Evolutionary conservation across 768 basidiomycete genomes (phyloP).

Genomic region (Tylopilus sp.): DNA sequence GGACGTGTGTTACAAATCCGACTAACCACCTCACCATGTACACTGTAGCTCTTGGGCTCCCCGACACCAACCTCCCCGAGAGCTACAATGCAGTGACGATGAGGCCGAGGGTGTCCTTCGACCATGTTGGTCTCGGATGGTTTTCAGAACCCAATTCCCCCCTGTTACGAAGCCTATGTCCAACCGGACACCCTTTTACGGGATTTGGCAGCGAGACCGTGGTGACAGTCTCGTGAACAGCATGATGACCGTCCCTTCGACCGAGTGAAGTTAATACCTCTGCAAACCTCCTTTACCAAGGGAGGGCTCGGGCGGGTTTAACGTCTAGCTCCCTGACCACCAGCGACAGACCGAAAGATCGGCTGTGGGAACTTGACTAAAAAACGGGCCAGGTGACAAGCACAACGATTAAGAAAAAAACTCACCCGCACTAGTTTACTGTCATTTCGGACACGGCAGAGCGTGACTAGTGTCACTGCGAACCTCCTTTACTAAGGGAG

Average conservation of each 20-base stretch:
- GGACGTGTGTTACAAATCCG: background rate
- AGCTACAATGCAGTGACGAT: background rate
- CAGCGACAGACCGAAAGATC: background rate
- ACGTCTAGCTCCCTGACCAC: background rate
- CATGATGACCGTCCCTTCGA: background rate
- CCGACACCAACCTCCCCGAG: too few species aligned
- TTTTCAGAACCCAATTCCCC: conserved; percentile 3
- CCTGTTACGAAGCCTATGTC: background rate
- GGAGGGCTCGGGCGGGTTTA: conserved; percentile 1
- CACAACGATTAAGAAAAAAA: conserved; percentile 2
- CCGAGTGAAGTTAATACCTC: background rate
- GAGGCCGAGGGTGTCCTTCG: background rate
- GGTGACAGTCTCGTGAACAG: background rate
- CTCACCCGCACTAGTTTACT: conserved; percentile 2
- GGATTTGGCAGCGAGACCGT: background rate
- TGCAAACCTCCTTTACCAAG: conserved; percentile 9
- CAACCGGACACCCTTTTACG: background rate
- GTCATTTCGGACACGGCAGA: conserved; percentile 5
- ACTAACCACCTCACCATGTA: conserved; percentile 1
- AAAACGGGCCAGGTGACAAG: conserved; percentile 1
- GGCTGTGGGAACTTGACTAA: background rate
- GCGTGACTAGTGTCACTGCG: too few species aligned
- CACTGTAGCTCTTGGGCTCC: too few species aligned
- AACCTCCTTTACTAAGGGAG: too few species aligned
- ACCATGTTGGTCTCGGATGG: conserved; percentile 1